Evolutionary conservation across 257 asterid species (phyloP), one percentile per base, ranked within the genome.

Genomic region (Scutellaria minor): DNA sequence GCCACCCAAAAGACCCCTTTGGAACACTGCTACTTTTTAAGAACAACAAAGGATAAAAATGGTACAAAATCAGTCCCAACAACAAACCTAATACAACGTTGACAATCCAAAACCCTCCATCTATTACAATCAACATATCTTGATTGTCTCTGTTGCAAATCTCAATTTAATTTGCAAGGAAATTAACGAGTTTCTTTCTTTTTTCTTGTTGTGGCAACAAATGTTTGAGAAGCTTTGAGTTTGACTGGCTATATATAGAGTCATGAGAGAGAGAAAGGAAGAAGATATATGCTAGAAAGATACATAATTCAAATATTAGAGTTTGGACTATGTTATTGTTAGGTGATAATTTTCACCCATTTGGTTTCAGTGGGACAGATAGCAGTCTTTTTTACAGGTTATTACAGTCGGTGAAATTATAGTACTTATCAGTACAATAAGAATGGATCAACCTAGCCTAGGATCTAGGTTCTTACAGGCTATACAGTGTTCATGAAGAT

Each of bases 1-100:
- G 96, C 90, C 90, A 89, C 3, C 96, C 96, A 56, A 89, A 89
- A 42, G 83, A 78, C 8, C 96, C 96, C 68, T 68, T 78, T 0
- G 94, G 96, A 44, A 88, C 35, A 50, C 56, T 44, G n/a, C 72
- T 74, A 56, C 62, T 68, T 24, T 81, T 80, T 77, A 74, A 27
- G 62, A 73, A 20, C 67, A 85, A 77, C 85, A 87, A 81, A 48
- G 96, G 96, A 76, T 81, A 80, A 77, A 85, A 89, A 82, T 89
- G 94, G 83, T 83, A 68, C 69, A 85, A 75, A 27, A 79, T 75
- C 39, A 78, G 8, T 46, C 87, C 87, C 68, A 82, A 56, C 10
- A 62, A 50, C 81, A 70, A 13, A 81, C 86, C 22, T 37, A 77
- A 45, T 12, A 51, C 42, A 3, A 18, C 72, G 60, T 55, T 75